Base-by-base conservation (phyloP, 305 asterid genomes). In the Withania somnifera region DNA sequence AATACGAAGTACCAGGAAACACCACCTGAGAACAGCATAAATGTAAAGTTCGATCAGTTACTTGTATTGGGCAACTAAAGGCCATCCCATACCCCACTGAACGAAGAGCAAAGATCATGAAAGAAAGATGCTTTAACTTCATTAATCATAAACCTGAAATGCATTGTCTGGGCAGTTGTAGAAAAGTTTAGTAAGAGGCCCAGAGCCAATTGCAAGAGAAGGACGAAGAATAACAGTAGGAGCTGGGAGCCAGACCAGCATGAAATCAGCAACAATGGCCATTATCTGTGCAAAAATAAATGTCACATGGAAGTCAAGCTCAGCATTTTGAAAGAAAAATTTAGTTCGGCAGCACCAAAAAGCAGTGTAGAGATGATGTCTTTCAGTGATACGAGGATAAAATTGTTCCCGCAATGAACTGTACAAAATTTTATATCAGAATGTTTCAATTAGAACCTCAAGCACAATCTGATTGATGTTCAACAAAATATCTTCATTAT, bases 161-260 rank as follows among this genome's bases (percentile, higher is more conserved):
- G 99, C 99, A 84, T 95, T 94, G 83, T 94, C 99, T 0, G 99
- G 98, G 84, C 99, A 95, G 52, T 94, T 88, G 60, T 93, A 88
- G 89, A 95, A 95, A 93, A 92, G 89, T 86, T 89, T 94, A 61
- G 78, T 91, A 75, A 95, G 86, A 82, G 88, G 89, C 60, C 95
- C 97, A 67, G 94, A 94, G 52, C 87, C 82, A 61, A 68, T 54
- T 2, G 92, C 95, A 60, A 91, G 90, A 68, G 98, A 80, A n/a
- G 95, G 91, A 68, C 95, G 91, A 78, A 95, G 96, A 77, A 94
- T 87, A 86, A 95, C 97, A 13, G 99, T 95, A 11, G 99, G 98
- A 17, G 99, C 98, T 20, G 99, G 99, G 67, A 95, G 92, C 98
- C 98, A 95, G 14, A 93, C 99, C 14, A 95, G 94, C 99, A 95